Evolutionary conservation across 208 protist genomes (phyloP), one percentile per base, ranked within the genome.

Genomic region (Vickermania ingenoplastis): DNA sequence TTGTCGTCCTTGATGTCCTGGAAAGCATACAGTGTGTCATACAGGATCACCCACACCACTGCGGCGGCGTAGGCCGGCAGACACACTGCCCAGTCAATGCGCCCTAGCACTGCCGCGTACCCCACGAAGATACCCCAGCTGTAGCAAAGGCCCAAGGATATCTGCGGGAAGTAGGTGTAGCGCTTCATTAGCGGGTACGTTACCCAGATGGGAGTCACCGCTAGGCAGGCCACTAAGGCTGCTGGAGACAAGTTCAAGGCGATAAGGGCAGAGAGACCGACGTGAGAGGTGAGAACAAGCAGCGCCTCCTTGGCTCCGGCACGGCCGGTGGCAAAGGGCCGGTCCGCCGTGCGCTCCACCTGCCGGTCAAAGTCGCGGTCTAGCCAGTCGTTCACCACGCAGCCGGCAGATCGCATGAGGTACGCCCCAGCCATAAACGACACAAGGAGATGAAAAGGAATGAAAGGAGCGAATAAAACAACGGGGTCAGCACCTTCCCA

Each of bases 121-220:
- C 87, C 87, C 1, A 91, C 87, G 67, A 94, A 91, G 58, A 94
- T 89, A 29, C 87, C 83, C 77, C 77, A 87, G 64, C 88, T 91
- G 54, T 84, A 89, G 61, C 79, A 89, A 5, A 90, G 59, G 23
- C 81, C 83, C 3, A 90, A 65, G 30, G 86, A 74, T n/a, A 91
- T 28, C 78, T 94, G 87, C 25, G 82, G 82, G 22, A 75, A 68
- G 63, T 87, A 84, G 25, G 83, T 88, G 63, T 88, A 69, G 68
- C 83, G 83, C 63, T 90, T 89, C 83, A 91, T 88, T 29, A 93
- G 83, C 4, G 83, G 82, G 60, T 93, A 93, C 26, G 83, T 71
- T 7, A 83, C 59, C 69, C 74, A 77, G 2, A 91, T 41, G 1
- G 83, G 83, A 0, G 76, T 83, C 61, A 86, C 77, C 11, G 78